Conservation (phyloP, 805 yeast species). For the Metschnikowia colocasiae region DNA sequence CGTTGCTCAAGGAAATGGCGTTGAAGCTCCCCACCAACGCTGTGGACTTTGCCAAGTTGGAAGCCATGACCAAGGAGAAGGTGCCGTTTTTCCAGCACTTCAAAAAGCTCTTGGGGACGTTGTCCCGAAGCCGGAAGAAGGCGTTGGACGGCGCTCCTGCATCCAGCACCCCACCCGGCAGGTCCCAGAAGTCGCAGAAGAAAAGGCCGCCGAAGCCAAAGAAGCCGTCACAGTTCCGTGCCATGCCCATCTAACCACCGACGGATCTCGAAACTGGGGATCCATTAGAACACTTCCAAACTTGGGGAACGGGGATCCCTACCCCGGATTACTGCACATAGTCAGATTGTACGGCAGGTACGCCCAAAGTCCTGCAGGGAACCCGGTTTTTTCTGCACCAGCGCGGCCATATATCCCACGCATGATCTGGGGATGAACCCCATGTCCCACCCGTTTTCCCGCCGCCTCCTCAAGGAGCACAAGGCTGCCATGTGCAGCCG, state of each 20-base stretch:
- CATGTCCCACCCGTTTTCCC: constrained; percentile 17
- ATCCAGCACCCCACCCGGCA: neutral
- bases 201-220: neutral
- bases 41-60: constrained; percentile 41
- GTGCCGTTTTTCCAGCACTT: constrained; percentile 36
- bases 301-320: neutral
- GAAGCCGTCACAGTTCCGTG: constrained; percentile 2
- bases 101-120: constrained; percentile 30
- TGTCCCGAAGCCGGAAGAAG: constrained; percentile 32
- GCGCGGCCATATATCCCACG: neutral
- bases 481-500: constrained; percentile 5
- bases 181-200: neutral
- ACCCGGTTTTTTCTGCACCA: neutral
- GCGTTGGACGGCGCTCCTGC: neutral
- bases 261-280: too few relatives aligned
- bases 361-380: neutral
- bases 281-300: too few relatives aligned
- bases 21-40: constrained; percentile 48
- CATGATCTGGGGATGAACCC: neutral
- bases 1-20: constrained; percentile 53
- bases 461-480: constrained; percentile 16
- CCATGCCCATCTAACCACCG: neutral
- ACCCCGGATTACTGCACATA: constrained; percentile 1
- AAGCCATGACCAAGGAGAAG: constrained; percentile 32
- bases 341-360: neutral